A percentile compares a stretch with the other conserved stretches of the same genome.
Conservation (phyloP, 176 grass and related monocot species). For the Bonia amplexicaulis region DNA sequence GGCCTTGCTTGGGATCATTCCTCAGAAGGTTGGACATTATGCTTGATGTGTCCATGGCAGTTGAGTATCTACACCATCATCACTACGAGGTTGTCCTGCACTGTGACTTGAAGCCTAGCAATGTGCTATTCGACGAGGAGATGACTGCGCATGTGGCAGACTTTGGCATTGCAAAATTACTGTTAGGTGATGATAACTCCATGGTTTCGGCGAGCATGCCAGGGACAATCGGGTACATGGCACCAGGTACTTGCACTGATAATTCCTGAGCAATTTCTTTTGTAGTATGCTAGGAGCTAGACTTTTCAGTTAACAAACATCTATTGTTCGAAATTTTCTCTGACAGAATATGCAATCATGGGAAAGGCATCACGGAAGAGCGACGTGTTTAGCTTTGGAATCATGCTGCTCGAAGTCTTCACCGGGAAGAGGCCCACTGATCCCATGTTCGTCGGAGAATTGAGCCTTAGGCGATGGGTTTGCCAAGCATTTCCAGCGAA, state of each 20-base stretch:
- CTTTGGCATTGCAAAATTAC: slow-evolving; percentile 33
- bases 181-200: background rate
- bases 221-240: slow-evolving; percentile 23
- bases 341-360: slow-evolving; percentile 21
- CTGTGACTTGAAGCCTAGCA: slow-evolving; percentile 20
- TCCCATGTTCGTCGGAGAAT: slow-evolving; percentile 8
- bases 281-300: too few relatives aligned
- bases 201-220: background rate
- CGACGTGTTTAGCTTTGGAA: slow-evolving; percentile 40
- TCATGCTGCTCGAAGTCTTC: slow-evolving; percentile 34
- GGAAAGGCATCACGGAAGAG: slow-evolving; percentile 8
- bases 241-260: background rate
- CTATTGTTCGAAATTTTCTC: background rate
- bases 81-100: background rate
- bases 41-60: background rate
- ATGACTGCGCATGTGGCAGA: slow-evolving; percentile 39
- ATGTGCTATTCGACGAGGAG: background rate
- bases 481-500: background rate
- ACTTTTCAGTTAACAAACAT: background rate
- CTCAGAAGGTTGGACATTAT: background rate
- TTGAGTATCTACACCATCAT: slow-evolving; percentile 5
- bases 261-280: background rate
- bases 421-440: slow-evolving; percentile 23
- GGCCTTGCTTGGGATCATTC: background rate
- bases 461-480: slow-evolving; percentile 28